Evolutionary conservation across 2,329 filamentous ascomycete genomes (phyloP), one percentile per base, ranked within the genome.

Genomic region (Lizonia empirigonia): DNA sequence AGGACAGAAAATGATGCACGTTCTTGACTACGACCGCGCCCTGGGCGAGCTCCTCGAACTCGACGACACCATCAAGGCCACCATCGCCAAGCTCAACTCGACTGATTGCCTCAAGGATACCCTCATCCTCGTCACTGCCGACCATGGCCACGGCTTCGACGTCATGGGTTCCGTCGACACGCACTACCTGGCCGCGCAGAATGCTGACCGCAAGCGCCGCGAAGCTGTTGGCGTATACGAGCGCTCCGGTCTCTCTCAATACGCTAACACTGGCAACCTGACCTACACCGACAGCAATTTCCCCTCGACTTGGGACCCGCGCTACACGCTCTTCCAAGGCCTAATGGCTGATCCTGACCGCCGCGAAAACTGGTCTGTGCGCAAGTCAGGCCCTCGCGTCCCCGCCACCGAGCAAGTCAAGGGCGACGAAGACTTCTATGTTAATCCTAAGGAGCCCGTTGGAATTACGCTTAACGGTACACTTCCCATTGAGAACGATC

Each of bases 1-100:
- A n/a, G n/a, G n/a, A n/a, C n/a, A n/a, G n/a, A 95, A 95, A 80
- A 87, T 90, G 80, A 94, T 95, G 90, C 90, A 95, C 76, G 72
- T 60, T 1, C 82, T 94, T 16, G 90, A 94, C 76, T 94, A 94
- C 70, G 89, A 94, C 75, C 88, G 90, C 45, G 88, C 90, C 1
- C 84, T 95, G 0, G 90, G 88, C 46, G 90, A 95, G 63, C 84
- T 95, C 1, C 83, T 95, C 32, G 90, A 95, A 76, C 82, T 95
- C 26, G 90, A 95, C 67, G 89, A 95, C 74, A 91, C 90, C 4
- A 78, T 95, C 61, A 85, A 85, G 44, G 88, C 88, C 15, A 91
- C 89, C 3, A 80, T 93, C 45, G 80, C 80, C 37, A 86, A 89
- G 68, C 85, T 95, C 34, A 79, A 84, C 63, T 75, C 80, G 24